phyloP scores from a whole-genome alignment of 192 early-diverging fungal genomes.

The Rhizoclosmatium sp. region DNA sequence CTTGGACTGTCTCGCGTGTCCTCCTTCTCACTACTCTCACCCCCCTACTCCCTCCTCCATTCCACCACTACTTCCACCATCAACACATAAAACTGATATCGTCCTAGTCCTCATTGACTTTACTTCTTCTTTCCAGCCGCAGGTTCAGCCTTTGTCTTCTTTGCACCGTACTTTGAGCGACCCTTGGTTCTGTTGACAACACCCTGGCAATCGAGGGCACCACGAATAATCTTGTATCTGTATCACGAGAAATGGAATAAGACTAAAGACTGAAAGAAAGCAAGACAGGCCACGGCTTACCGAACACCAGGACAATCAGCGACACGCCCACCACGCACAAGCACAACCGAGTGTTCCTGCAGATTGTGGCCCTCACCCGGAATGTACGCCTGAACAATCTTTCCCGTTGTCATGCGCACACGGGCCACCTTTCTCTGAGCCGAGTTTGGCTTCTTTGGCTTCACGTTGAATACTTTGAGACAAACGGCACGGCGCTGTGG shows the following conservation, averaged over 20 bases:
- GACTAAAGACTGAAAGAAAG: neutral
- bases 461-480: slow-evolving; percentile 92
- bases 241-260: neutral
- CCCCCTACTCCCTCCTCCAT: too few species aligned
- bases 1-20: too few species aligned
- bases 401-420: slow-evolving; percentile 92
- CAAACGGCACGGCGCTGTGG: slow-evolving; percentile 95
- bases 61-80: too few species aligned
- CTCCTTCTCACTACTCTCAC: neutral
- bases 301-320: slow-evolving; percentile 95
- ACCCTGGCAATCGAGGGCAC: slow-evolving; percentile 93
- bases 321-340: slow-evolving; percentile 94
- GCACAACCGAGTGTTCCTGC: slow-evolving; percentile 96
- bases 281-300: slow-evolving; percentile 4
- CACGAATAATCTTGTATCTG: slow-evolving; percentile 91
- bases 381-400: slow-evolving; percentile 94
- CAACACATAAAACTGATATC: too few species aligned
- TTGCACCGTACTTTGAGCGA: slow-evolving; percentile 94
- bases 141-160: slow-evolving; percentile 41
- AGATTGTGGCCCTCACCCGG: slow-evolving; percentile 98
- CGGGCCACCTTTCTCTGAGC: slow-evolving; percentile 92
- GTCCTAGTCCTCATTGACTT: neutral
- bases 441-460: slow-evolving; percentile 99
- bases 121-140: neutral
- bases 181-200: slow-evolving; percentile 82